Evolutionary conservation across 768 basidiomycete genomes (phyloP).

Genomic region (Podaxis sp.): DNA sequence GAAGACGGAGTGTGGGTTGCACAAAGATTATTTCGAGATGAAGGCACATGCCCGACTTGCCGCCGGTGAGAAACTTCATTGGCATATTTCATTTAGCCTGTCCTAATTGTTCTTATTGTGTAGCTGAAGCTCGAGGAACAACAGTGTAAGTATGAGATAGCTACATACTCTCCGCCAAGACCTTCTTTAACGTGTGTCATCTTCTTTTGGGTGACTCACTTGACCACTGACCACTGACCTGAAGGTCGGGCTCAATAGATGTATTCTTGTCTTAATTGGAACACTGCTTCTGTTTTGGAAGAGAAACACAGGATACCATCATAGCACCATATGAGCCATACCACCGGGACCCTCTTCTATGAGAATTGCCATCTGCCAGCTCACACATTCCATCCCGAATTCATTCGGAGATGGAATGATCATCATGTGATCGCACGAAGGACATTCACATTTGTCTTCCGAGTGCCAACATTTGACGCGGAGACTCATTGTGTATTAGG

Average conservation of each 20-base stretch:
- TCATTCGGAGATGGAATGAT: conserved; percentile 11
- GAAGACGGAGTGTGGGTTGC: conserved; percentile 96
- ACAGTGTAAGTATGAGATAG: background rate
- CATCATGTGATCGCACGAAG: conserved; percentile 9
- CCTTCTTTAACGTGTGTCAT: too few relatives aligned
- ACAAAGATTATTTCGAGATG: conserved; percentile 86
- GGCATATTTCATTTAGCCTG: background rate
- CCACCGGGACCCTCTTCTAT: too few relatives aligned
- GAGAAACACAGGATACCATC: background rate
- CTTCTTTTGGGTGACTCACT: too few relatives aligned
- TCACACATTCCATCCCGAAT: background rate
- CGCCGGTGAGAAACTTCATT: conserved; percentile 7
- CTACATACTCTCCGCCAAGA: background rate
- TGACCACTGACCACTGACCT: background rate
- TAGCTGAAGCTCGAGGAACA: background rate
- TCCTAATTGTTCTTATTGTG: background rate
- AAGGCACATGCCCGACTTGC: conserved; percentile 49
- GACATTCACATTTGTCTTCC: background rate
- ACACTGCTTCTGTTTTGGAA: background rate
- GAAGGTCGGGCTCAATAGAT: background rate
- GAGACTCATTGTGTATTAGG: conserved; percentile 10
- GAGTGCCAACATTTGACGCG: conserved; percentile 12
- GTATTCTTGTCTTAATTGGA: background rate
- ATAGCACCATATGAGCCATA: background rate
- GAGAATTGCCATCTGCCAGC: background rate